A percentile compares a stretch with the other conserved stretches of the same genome.
phyloP scores from a whole-genome alignment of 768 basidiomycete genomes.

The Russula virescens region DNA sequence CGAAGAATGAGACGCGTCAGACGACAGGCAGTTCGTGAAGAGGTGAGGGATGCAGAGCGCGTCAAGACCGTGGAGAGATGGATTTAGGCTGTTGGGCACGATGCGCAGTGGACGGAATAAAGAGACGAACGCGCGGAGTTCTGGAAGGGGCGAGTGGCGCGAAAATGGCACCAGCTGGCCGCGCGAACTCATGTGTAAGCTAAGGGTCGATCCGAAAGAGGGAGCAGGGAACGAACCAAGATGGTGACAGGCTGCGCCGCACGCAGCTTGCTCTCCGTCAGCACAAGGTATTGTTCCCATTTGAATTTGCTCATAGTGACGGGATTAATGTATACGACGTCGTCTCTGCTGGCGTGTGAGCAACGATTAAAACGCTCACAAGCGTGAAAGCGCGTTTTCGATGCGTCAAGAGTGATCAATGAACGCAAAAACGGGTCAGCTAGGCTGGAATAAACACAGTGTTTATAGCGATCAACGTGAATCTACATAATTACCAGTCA shows the following conservation, averaged over 20 bases:
- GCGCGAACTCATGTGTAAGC: not conserved
- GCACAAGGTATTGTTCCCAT: constrained; percentile 46
- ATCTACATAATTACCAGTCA: constrained; percentile 42
- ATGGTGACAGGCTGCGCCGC: constrained; percentile 46
- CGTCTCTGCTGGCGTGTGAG: constrained; percentile 38
- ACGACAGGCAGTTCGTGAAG: constrained; percentile 54
- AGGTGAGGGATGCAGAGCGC: constrained; percentile 66
- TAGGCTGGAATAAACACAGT: constrained; percentile 50
- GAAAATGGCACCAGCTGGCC: constrained; percentile 75
- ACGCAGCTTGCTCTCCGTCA: constrained; percentile 41
- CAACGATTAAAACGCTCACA: constrained; percentile 85
- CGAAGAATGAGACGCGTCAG: constrained; percentile 9
- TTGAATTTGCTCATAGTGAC: constrained; percentile 57
- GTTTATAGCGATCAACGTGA: constrained; percentile 88
- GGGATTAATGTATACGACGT: constrained; percentile 82
- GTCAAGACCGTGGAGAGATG: constrained; percentile 49
- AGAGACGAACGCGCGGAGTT: constrained; percentile 72
- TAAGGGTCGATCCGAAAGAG: not conserved
- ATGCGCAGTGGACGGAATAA: constrained; percentile 75
- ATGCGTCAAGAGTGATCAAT: constrained; percentile 55
- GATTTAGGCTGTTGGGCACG: constrained; percentile 73
- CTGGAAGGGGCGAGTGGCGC: constrained; percentile 84
- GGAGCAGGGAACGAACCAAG: constrained; percentile 46
- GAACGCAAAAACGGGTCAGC: constrained; percentile 56
- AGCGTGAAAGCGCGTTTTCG: constrained; percentile 80